Evolutionary conservation across 139 green algal species (phyloP).

Genomic region (Chlamydomonas schloesseri): DNA sequence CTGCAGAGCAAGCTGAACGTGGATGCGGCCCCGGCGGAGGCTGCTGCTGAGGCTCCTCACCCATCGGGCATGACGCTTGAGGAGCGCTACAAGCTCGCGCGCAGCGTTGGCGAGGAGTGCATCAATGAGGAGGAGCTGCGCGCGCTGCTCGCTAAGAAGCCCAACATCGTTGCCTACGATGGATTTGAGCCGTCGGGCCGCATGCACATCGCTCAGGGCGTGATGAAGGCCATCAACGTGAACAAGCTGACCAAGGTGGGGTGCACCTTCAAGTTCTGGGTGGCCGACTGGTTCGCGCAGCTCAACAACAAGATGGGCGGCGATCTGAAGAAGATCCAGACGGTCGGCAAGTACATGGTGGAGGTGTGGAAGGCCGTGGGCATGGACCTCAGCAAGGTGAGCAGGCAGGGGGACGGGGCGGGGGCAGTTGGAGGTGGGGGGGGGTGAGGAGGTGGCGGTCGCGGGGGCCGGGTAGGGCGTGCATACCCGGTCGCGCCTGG

Average conservation of each 20-base stretch:
- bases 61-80: conserved; percentile 81
- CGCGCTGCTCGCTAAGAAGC: conserved; percentile 89
- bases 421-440: neutral
- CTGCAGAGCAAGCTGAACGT: conserved; percentile 30
- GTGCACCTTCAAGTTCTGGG: conserved; percentile 97
- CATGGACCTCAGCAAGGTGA: conserved; percentile 91
- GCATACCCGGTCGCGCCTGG: neutral
- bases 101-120: conserved; percentile 94
- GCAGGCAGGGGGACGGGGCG: too few relatives aligned
- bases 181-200: conserved; percentile 98
- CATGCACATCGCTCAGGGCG: conserved; percentile 96
- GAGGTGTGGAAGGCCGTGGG: conserved; percentile 99
- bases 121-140: conserved; percentile 93
- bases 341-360: conserved; percentile 97
- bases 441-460: neutral
- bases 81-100: conserved; percentile 86
- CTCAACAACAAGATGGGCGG: conserved; percentile 81
- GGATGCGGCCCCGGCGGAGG: neutral
- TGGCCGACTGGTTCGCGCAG: conserved; percentile 90
- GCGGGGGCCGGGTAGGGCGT: neutral
- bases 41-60: conserved; percentile 26
- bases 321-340: conserved; percentile 99
- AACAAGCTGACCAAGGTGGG: conserved; percentile 98
- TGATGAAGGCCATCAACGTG: conserved; percentile 99
- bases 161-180: conserved; percentile 93